Percentiles rank a stretch among this genome's conserved stretches.
phyloP scores from a whole-genome alignment of 495 filamentous ascomycete species.

The Penicillium psychrofluorescens region DNA sequence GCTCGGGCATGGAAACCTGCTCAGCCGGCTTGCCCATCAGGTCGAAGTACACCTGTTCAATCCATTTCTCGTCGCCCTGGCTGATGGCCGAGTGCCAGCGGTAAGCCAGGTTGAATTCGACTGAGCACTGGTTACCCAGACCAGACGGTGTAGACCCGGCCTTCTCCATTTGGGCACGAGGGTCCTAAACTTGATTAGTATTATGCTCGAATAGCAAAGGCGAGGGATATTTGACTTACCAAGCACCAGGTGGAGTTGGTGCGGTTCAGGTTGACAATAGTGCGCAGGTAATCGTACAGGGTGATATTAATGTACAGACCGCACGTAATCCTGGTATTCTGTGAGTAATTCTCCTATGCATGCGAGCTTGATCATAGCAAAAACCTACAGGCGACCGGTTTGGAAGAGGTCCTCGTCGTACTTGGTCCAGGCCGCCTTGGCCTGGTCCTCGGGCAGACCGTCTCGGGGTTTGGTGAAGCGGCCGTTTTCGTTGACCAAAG shows the following conservation, averaged over 20 bases:
- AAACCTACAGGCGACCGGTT: slow-evolving; percentile 54
- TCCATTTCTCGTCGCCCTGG: slow-evolving; percentile 59
- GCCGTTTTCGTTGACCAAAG: slow-evolving; percentile 62
- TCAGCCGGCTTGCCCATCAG: slow-evolving; percentile 49
- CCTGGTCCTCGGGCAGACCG: slow-evolving; percentile 38
- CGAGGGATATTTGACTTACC: slow-evolving; percentile 27
- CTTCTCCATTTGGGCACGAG: slow-evolving; percentile 37
- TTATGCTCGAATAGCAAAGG: neutral
- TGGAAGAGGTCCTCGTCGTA: slow-evolving; percentile 83
- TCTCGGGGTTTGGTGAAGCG: slow-evolving; percentile 57
- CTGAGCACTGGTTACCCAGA: slow-evolving; percentile 61
- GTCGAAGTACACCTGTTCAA: slow-evolving; percentile 46
- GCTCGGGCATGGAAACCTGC: slow-evolving; percentile 43
- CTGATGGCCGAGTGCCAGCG: slow-evolving; percentile 64
- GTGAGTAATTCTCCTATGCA: slow-evolving; percentile 4
- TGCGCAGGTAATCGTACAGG: slow-evolving; percentile 75
- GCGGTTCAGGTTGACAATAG: slow-evolving; percentile 76
- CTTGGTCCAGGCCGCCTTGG: slow-evolving; percentile 56
- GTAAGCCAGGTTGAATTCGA: slow-evolving; percentile 68
- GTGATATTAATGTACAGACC: slow-evolving; percentile 83
- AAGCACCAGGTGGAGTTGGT: slow-evolving; percentile 73
- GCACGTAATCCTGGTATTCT: slow-evolving; percentile 50
- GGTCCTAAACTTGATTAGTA: slow-evolving; percentile 20
- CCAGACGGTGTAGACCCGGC: slow-evolving; percentile 56
- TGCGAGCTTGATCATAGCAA: neutral